These are phyloP conservation scores for Wickerhamiella sorbophila DNA, from an alignment of 805 yeast genomes.

Conservation along the genomic window DNA sequence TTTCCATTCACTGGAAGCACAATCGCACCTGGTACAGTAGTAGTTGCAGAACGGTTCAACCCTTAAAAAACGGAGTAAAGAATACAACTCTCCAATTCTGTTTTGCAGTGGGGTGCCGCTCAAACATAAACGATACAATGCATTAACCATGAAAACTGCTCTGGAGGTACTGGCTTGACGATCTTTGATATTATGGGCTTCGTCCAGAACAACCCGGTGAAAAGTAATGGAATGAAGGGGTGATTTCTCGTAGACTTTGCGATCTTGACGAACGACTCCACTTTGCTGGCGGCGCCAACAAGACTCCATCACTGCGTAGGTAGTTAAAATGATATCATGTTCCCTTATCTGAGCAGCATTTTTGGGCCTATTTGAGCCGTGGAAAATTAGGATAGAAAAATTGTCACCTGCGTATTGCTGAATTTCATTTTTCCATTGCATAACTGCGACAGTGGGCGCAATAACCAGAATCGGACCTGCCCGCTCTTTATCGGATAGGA, in stretches of 20 bases:
- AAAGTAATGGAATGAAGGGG: conserved; percentile 60
- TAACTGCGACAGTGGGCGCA: conserved; percentile 96
- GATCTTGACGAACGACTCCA: conserved; percentile 67
- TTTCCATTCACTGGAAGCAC: conserved; percentile 70
- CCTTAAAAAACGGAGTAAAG: conserved; percentile 71
- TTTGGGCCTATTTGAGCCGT: conserved; percentile 68
- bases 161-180: conserved; percentile 85
- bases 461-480: conserved; percentile 69
- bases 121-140: conserved; percentile 76
- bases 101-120: conserved; percentile 96
- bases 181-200: conserved; percentile 95
- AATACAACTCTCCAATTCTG: conserved; percentile 91
- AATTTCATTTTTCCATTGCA: conserved; percentile 96
- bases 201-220: conserved; percentile 82
- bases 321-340: conserved; percentile 75
- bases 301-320: conserved; percentile 85
- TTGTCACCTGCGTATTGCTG: conserved; percentile 64
- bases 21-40: conserved; percentile 86
- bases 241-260: conserved; percentile 59
- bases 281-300: conserved; percentile 66
- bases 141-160: conserved; percentile 63
- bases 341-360: conserved; percentile 39
- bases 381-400: conserved; percentile 57
- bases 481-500: conserved; percentile 44
- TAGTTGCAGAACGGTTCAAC: conserved; percentile 78